Percentiles rank a stretch among this genome's conserved stretches.
These are phyloP conservation scores for Auricularia sp. DNA, from an alignment of 768 basidiomycete species.

Conservation along the genomic window DNA sequence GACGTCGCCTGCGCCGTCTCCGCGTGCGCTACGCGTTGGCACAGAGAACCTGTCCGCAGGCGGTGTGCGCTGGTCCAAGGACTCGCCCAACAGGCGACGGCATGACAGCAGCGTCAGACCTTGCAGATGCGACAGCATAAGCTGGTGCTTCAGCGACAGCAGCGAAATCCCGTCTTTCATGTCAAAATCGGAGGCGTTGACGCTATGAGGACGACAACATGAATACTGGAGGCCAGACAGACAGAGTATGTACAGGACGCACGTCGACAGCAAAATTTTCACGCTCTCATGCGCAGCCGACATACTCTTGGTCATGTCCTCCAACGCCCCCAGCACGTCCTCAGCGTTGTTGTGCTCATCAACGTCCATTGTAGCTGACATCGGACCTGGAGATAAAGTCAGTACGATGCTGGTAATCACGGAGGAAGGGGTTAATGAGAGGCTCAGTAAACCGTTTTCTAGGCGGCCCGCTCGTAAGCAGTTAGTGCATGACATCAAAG, in stretches of 20 bases:
- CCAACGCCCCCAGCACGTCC: conserved; percentile 22
- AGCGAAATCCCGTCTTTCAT: conserved; percentile 80
- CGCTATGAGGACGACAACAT: conserved; percentile 14
- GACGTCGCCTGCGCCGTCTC: conserved; percentile 55
- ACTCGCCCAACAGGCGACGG: conserved; percentile 59
- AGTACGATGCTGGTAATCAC: conserved; percentile 1
- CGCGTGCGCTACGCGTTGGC: conserved; percentile 42
- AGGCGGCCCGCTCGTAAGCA: conserved; percentile 45
- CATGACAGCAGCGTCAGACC: conserved; percentile 65
- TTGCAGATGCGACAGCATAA: conserved; percentile 78
- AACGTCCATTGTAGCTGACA: conserved; percentile 1
- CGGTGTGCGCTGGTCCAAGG: conserved; percentile 36
- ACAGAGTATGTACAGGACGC: conserved; percentile 13
- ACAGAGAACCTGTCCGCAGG: conserved; percentile 44
- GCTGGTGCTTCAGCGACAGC: conserved; percentile 75
- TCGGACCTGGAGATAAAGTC: background rate
- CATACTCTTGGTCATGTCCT: conserved; percentile 56
- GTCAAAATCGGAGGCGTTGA: conserved; percentile 31
- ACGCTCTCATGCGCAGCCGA: conserved; percentile 48
- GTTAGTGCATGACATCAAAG: conserved; percentile 43
- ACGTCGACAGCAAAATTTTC: conserved; percentile 47
- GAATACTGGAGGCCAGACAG: background rate
- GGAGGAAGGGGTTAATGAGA: conserved; percentile 4
- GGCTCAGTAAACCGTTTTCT: conserved; percentile 55
- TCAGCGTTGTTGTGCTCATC: conserved; percentile 8